Evolutionary conservation across 148 eudicot species (phyloP), one percentile per base, ranked within the genome.

Genomic region (Persicaria tinctoria): DNA sequence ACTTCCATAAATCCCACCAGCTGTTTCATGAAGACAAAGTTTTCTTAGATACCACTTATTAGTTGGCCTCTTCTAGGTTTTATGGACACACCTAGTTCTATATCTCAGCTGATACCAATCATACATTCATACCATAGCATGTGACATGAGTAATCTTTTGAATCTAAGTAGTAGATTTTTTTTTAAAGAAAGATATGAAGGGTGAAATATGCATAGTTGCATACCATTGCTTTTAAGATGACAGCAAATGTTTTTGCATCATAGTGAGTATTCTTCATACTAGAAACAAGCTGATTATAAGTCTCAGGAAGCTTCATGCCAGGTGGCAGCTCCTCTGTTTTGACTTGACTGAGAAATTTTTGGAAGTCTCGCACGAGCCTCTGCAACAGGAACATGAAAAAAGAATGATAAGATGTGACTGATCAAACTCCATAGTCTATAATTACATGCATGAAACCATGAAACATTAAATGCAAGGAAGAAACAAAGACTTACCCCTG

Each of bases 161-260:
- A 46, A 66, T 5, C 13, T 18, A 55, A 55, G 20, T 63, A 32
- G 68, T 32, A 66, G 47, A 66, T 66, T 64, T 32, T 16, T 38
- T 27, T 66, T 32, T 1, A 32, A 41, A 66, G 70, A 41, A 44
- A 66, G 12, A 27, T 10, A 66, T 12, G 8, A 14, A 66, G 70
- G 9, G 70, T 48, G 54, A 50, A 71, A 71, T 14, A 71, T 79
- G 82, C 93, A 23, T 23, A 23, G 27, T 23, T 23, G 27, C 27
- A 55, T 90, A 96, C 99, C 85, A 94, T 92, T 85, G 93, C 97
- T 82, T 87, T 92, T 76, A 96, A 80, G 72, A 90, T 88, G 69
- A 90, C 68, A 78, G 93, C 97, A 86, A 96, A 92, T 5, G 91
- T 90, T 89, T 90, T 92, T 60, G 93, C 81, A 78, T 74, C 87